Percentiles rank a stretch among this genome's conserved stretches.
Conservation (phyloP, 805 yeast genomes). For the Yamadazyma philogaea region DNA sequence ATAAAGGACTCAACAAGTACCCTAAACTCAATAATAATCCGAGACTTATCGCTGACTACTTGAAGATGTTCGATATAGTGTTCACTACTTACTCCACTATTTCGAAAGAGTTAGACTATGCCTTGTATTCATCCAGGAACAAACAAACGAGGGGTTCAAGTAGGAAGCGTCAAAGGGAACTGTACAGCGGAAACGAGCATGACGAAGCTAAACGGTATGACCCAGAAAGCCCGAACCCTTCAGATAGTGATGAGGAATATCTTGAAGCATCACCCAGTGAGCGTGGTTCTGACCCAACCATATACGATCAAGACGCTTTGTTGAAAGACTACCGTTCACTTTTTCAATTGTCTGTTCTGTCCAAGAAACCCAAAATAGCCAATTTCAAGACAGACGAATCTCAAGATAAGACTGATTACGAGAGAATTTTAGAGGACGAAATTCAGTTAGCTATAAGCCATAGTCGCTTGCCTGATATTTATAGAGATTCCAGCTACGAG, state of each 20-base stretch:
- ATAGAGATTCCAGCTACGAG: conserved; percentile 48
- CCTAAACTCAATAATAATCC: conserved; percentile 30
- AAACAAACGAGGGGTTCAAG: conserved; percentile 45
- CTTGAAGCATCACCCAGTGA: neutral
- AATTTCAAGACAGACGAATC: conserved; percentile 19
- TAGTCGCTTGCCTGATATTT: conserved; percentile 22
- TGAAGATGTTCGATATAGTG: conserved; percentile 70
- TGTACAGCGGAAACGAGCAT: conserved; percentile 8
- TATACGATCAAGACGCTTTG: conserved; percentile 7
- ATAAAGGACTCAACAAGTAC: conserved; percentile 50
- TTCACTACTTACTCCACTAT: conserved; percentile 73
- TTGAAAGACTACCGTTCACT: conserved; percentile 20
- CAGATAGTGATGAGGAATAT: neutral
- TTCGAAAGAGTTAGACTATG: conserved; percentile 74
- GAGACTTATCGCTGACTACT: conserved; percentile 46
- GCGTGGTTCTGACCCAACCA: neutral
- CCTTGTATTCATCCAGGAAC: conserved; percentile 60
- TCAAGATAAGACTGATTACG: conserved; percentile 29
- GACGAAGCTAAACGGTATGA: neutral
- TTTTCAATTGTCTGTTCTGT: conserved; percentile 25
- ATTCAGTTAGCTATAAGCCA: conserved; percentile 27
- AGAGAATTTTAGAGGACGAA: conserved; percentile 32
- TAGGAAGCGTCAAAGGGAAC: conserved; percentile 16
- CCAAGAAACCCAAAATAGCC: conserved; percentile 27
- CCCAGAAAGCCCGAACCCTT: neutral